phyloP scores from a whole-genome alignment of 2,329 filamentous ascomycete genomes.

The Colletotrichum sp. region DNA sequence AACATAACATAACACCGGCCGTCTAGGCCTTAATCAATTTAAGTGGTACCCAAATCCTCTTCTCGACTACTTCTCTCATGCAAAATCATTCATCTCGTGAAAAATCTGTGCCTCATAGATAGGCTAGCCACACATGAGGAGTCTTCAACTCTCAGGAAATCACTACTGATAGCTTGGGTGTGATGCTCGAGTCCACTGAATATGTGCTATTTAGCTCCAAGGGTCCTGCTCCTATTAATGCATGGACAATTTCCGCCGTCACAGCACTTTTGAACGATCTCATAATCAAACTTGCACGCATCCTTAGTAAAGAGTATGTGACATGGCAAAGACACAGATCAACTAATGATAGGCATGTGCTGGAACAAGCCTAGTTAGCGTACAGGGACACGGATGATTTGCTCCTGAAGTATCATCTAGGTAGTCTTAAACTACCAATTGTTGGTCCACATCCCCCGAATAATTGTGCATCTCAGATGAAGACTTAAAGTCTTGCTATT shows the following conservation, averaged over 20 bases:
- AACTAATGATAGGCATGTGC: too few species aligned
- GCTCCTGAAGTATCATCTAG: neutral
- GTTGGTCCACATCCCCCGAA: neutral
- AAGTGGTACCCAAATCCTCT: neutral
- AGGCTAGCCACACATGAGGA: neutral
- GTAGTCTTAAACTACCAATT: neutral
- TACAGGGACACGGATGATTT: neutral
- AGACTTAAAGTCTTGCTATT: neutral
- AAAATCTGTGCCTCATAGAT: fast-evolving
- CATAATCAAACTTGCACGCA: too few species aligned
- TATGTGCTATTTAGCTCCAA: neutral
- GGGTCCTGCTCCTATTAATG: neutral
- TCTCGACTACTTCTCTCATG: neutral
- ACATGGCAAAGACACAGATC: too few species aligned
- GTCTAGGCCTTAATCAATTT: neutral
- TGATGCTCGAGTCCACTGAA: neutral
- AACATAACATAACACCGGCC: neutral
- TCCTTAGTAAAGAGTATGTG: too few species aligned
- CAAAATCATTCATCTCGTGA: neutral
- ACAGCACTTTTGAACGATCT: too few species aligned
- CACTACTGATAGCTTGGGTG: neutral
- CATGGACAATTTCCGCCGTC: neutral
- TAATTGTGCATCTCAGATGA: neutral
- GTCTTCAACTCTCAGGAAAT: neutral
- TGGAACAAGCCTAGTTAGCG: too few species aligned